phyloP scores from a whole-genome alignment of 352 stramenopile genomes.

The Phytophthora tentaculata region DNA sequence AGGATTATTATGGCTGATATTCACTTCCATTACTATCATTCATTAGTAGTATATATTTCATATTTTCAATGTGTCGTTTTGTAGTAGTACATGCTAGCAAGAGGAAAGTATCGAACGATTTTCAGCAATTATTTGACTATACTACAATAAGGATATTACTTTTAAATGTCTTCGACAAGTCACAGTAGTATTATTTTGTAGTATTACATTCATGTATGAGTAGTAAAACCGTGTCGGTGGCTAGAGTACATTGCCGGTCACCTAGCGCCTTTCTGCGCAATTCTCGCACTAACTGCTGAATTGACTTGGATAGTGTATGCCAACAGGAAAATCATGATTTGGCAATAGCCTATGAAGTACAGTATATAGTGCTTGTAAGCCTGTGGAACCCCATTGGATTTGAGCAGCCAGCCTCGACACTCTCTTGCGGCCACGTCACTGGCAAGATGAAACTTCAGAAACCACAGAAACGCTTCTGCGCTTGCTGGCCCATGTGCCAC shows the following conservation, averaged over 20 bases:
- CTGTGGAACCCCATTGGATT: neutral
- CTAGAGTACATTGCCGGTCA: neutral
- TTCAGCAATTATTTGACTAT: too few relatives aligned
- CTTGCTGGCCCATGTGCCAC: neutral
- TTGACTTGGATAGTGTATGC: neutral
- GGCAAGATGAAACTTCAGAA: slow-evolving; percentile 1
- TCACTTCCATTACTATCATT: neutral
- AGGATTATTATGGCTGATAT: neutral
- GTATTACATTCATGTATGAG: too few relatives aligned
- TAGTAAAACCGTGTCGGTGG: slow-evolving; percentile 6
- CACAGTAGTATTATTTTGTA: too few relatives aligned
- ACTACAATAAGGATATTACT: too few relatives aligned
- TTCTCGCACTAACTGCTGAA: neutral
- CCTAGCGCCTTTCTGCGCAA: slow-evolving; percentile 6
- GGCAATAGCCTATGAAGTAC: too few relatives aligned
- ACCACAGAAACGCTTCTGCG: neutral
- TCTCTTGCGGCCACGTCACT: neutral
- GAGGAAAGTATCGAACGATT: too few relatives aligned
- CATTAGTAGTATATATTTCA: too few relatives aligned
- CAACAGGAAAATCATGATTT: slow-evolving; percentile 1
- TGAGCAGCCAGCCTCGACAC: neutral
- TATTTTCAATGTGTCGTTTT: too few relatives aligned
- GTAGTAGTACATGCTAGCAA: too few relatives aligned
- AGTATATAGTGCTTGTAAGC: too few relatives aligned
- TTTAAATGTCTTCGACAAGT: too few relatives aligned